Evolutionary conservation across 306 rosid species (phyloP), one percentile per base, ranked within the genome.

Genomic region (Lupinus albus): DNA sequence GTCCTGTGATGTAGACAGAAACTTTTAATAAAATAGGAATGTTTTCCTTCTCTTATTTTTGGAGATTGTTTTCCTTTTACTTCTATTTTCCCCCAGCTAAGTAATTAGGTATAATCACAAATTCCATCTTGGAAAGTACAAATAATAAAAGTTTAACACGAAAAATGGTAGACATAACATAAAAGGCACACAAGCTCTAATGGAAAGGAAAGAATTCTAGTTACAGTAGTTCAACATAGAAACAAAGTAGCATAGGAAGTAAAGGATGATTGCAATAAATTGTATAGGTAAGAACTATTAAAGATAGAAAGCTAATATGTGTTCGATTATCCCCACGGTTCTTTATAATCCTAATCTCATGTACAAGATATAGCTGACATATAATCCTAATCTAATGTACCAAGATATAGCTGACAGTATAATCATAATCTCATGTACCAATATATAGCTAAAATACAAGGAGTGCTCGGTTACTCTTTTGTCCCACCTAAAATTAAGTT

Each of bases 1-100:
- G 79, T 80, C 97, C 99, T 94, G 87, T 28, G 35, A 80, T 41
- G 69, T 5, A 20, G 16, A 62, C 35, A 44, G 60, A 62, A 71
- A 9, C 79, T 25, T 25, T 25, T 25, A 25, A 25, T 77, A 62
- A 68, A 73, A 65, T 11, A 51, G 55, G 41, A 60, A 18, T 4
- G 20, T 70, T 38, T 57, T 46, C 44, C 46, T 16, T 30, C n/a
- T 59, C 30, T 45, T 8, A 42, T 11, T 51, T 74, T 39, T 21
- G 1, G 16, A 11, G 20, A 16, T 18, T 55, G 44, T 46, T 55
- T 61, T 21, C n/a, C 50, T 68, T 49, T 55, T 58, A 12, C 45
- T 42, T 30, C n/a, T 49, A 16, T 68, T 54, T 46, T 55, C 39
- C 28, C 36, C 28, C 36, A 32, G 52, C 17, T 0, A 55, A 41